Evolutionary conservation across 1,284 basidiomycete species (phyloP), one percentile per base, ranked within the genome.

Genomic region (Trichosporon inkin): DNA sequence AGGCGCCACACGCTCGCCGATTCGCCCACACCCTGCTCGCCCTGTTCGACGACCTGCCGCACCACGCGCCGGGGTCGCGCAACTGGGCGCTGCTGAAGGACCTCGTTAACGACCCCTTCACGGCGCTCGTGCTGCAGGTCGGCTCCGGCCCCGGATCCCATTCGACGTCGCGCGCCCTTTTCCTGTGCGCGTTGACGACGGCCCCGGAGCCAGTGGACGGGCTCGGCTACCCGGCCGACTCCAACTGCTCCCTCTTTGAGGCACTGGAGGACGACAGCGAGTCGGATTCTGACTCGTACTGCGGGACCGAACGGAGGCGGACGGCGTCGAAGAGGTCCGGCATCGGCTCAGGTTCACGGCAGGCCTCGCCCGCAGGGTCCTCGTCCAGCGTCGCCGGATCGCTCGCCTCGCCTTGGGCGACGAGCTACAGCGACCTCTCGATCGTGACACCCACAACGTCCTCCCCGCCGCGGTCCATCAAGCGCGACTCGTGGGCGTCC

Each of bases 91-190:
- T 49, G 10, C 24, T 49, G 16, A 7, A 16, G 2, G 44, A 49
- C 14, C 14, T 49, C n/a, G 44, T 49, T 10, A 49, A 49, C 22
- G 44, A 49, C 44, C 44, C 44, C 16, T 49, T 49, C 44, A 49
- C 44, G 16, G 44, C 22, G 16, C 24, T 49, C 10, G 44, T 49
- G 24, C 44, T 49, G 16, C 44, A 49, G 24, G n/a, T 14, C 24
- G 44, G n/a, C 24, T 22, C 44, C 2, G 44, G 44, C 1, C 44
- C 44, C 6, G 4, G 28, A 11, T 24, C 44, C 14, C 44, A 49
- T n/a, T 22, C 44, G 3, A 49, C 44, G 2, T 49, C 44, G 16
- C 17, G 44, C 6, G 22, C 44, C 6, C 28, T 49, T 2, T 49
- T 49, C 24, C 8, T 49, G 44, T 49, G 44, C 16, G 44, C 44